Evolutionary conservation across 83 land plant species (phyloP).

Genomic region (Picea abies): DNA sequence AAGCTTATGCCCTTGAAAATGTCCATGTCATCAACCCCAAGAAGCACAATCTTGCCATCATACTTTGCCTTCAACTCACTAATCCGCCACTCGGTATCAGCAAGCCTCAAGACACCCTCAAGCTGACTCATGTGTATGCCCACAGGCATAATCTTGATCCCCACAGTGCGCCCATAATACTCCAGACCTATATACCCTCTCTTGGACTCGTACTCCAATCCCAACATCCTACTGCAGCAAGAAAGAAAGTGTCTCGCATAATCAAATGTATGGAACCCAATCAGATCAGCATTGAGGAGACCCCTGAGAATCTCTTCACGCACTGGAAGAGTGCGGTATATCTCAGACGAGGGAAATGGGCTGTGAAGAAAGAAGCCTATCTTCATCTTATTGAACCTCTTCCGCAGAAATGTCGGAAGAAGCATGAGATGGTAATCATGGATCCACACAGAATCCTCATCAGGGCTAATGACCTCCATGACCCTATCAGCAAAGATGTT

Average conservation of each 20-base stretch:
- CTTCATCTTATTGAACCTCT: constrained; percentile 38
- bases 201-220: constrained; percentile 52
- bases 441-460: constrained; percentile 57
- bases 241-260: constrained; percentile 61
- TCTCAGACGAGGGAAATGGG: constrained; percentile 61
- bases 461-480: constrained; percentile 56
- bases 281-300: constrained; percentile 44
- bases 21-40: constrained; percentile 52
- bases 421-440: constrained; percentile 68
- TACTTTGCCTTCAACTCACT: constrained; percentile 38
- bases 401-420: constrained; percentile 51
- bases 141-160: constrained; percentile 61
- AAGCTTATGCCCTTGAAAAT: constrained; percentile 51
- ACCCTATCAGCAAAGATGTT: constrained; percentile 74
- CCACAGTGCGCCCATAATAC: constrained; percentile 50
- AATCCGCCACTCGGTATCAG: constrained; percentile 34
- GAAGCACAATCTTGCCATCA: constrained; percentile 46
- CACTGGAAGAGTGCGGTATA: constrained; percentile 56
- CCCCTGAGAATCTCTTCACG: constrained; percentile 56
- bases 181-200: constrained; percentile 53
- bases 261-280: constrained; percentile 63
- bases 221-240: constrained; percentile 63
- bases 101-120: constrained; percentile 36
- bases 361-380: constrained; percentile 58
- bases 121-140: constrained; percentile 58